These are phyloP conservation scores for Cladorrhinum samala DNA, from an alignment of 495 filamentous ascomycete species.

Conservation along the genomic window DNA sequence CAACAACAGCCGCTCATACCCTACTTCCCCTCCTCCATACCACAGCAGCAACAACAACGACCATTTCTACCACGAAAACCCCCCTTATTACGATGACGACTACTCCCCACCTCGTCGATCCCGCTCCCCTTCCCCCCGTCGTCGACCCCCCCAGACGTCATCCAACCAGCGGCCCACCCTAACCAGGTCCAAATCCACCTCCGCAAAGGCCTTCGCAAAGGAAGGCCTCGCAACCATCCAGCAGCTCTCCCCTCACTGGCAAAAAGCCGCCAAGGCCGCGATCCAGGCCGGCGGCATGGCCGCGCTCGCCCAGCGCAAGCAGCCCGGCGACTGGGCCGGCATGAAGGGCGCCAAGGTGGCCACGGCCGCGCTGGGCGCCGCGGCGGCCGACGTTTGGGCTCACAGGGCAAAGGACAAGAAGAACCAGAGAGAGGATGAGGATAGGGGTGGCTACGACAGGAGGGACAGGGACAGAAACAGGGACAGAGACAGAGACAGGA, in stretches of 20 bases:
- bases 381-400: slow-evolving; percentile 25
- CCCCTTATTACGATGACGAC: neutral
- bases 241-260: slow-evolving; percentile 17
- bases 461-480: neutral
- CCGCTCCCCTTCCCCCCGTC: neutral
- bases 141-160: neutral
- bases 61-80: neutral
- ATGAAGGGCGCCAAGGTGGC: slow-evolving; percentile 36
- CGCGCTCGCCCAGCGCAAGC: slow-evolving; percentile 30
- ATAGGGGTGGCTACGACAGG: neutral
- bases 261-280: slow-evolving; percentile 34
- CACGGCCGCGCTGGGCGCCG: slow-evolving; percentile 38
- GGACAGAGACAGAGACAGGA: slow-evolving; percentile 1
- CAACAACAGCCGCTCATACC: neutral
- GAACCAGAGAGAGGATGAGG: slow-evolving; percentile 12
- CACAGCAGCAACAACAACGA: slow-evolving; percentile 2
- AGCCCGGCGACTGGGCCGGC: slow-evolving; percentile 36
- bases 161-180: slow-evolving; percentile 7
- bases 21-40: neutral
- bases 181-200: slow-evolving; percentile 16
- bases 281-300: slow-evolving; percentile 36
- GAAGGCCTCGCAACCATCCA: neutral
- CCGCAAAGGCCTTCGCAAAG: slow-evolving; percentile 1
- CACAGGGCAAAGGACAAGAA: neutral
- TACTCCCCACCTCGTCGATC: neutral